Percentiles rank a stretch among this genome's conserved stretches.
Evolutionary conservation across 2,329 filamentous ascomycete species (phyloP).

Genomic region (Fusarium nematophilum): DNA sequence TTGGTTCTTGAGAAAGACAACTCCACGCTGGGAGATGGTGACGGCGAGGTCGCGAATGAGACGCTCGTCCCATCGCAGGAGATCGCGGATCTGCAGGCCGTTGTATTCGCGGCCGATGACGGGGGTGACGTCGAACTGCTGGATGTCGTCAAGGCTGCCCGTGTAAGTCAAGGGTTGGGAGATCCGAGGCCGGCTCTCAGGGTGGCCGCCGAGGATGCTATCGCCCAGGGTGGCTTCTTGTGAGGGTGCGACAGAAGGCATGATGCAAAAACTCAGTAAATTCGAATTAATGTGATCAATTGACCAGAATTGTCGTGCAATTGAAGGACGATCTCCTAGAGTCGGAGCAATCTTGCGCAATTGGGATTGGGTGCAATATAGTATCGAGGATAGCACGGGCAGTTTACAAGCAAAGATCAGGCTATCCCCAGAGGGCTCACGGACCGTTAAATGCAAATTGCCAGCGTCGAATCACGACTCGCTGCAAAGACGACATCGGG

Average conservation of each 20-base stretch:
- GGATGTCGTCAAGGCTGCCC: constrained; percentile 54
- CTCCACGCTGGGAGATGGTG: constrained; percentile 56
- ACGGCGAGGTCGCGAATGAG: constrained; percentile 65
- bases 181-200: constrained; percentile 45
- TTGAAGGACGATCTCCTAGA: constrained; percentile 11
- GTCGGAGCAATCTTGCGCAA: constrained; percentile 32
- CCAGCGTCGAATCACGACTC: constrained; percentile 38
- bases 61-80: constrained; percentile 55
- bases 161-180: constrained; percentile 53
- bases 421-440: constrained; percentile 30
- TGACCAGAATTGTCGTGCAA: constrained; percentile 2
- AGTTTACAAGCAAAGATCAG: too few relatives aligned
- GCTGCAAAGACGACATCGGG: constrained; percentile 46
- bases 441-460: constrained; percentile 31
- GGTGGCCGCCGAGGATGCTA: constrained; percentile 47
- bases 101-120: constrained; percentile 62
- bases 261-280: constrained; percentile 34
- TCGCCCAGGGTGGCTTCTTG: constrained; percentile 41
- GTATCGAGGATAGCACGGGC: background rate
- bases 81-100: constrained; percentile 49
- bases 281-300: constrained; percentile 16
- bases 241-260: constrained; percentile 49
- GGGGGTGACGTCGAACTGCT: constrained; percentile 57
- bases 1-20: constrained; percentile 52
- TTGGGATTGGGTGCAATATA: background rate